phyloP scores from a whole-genome alignment of 768 basidiomycete genomes.

The Phlebiopsis gigantea region DNA sequence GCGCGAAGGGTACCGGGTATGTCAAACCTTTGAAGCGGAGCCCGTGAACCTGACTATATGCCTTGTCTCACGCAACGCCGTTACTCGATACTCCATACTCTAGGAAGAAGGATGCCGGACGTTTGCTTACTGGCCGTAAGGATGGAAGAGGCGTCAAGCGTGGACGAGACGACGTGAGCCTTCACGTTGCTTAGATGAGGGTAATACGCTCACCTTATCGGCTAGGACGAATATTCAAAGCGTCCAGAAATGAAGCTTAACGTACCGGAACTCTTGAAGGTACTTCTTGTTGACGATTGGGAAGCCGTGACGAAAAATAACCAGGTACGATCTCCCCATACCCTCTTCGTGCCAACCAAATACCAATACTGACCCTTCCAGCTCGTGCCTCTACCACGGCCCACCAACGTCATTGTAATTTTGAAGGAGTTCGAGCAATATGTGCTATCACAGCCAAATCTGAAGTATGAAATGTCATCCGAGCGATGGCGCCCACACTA shows the following conservation, averaged over 20 bases:
- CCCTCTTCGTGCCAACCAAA: neutral
- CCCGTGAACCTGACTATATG: too few relatives aligned
- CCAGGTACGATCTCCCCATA: slow-evolving; percentile 46
- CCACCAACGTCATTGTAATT: slow-evolving; percentile 71
- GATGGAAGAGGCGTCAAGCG: slow-evolving; percentile 67
- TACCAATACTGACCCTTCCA: slow-evolving; percentile 25
- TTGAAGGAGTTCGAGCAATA: slow-evolving; percentile 74
- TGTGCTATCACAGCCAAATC: slow-evolving; percentile 41
- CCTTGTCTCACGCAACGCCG: neutral
- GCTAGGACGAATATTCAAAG: slow-evolving; percentile 64
- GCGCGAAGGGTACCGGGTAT: slow-evolving; percentile 14
- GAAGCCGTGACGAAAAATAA: slow-evolving; percentile 93
- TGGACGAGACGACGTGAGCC: slow-evolving; percentile 64
- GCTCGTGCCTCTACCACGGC: slow-evolving; percentile 81
- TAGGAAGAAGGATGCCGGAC: slow-evolving; percentile 16
- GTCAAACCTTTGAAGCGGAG: neutral
- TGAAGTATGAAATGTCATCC: too few relatives aligned
- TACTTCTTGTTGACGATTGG: slow-evolving; percentile 94
- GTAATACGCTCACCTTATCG: neutral
- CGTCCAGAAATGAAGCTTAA: slow-evolving; percentile 87
- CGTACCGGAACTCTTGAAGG: slow-evolving; percentile 82
- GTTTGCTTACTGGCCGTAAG: slow-evolving; percentile 36
- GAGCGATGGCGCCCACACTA: neutral
- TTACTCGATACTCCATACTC: neutral
- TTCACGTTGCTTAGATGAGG: neutral